phyloP scores from a whole-genome alignment of 164 flowering plant species.

The Aristolochia californica region DNA sequence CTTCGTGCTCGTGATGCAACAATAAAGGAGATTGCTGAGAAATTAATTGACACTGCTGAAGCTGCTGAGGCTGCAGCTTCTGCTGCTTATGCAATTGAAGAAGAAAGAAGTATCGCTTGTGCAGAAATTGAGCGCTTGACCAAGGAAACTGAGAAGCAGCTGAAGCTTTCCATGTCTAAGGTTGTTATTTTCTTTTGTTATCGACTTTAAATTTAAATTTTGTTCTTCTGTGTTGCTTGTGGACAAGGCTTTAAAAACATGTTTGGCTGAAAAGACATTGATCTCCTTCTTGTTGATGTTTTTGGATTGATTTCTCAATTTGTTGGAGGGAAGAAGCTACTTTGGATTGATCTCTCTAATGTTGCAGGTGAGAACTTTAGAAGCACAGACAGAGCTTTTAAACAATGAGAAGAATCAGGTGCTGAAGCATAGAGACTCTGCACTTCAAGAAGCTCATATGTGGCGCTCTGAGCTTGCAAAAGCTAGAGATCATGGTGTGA shows the following conservation, averaged over 20 bases:
- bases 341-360: neutral
- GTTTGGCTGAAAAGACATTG: no score
- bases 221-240: neutral
- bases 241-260: no score
- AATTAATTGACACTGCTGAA: slow-evolving; percentile 83
- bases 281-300: no score
- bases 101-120: slow-evolving; percentile 69
- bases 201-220: neutral
- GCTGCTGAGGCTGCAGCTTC: slow-evolving; percentile 97
- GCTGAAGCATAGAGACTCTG: slow-evolving; percentile 72
- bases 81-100: slow-evolving; percentile 95
- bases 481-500: slow-evolving; percentile 84
- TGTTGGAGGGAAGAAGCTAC: neutral
- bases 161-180: slow-evolving; percentile 45
- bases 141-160: slow-evolving; percentile 48
- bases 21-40: slow-evolving; percentile 78
- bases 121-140: slow-evolving; percentile 62
- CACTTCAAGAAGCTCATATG: slow-evolving; percentile 69
- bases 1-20: slow-evolving; percentile 89
- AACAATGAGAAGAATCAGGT: slow-evolving; percentile 64
- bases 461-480: slow-evolving; percentile 98
- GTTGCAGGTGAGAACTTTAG: slow-evolving; percentile 58
- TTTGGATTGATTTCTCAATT: no score
- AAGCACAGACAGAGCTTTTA: slow-evolving; percentile 41
- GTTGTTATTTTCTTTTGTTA: slow-evolving; percentile 20